Evolutionary conservation across 2,329 filamentous ascomycete species (phyloP).

Genomic region (Alternaria rosae): DNA sequence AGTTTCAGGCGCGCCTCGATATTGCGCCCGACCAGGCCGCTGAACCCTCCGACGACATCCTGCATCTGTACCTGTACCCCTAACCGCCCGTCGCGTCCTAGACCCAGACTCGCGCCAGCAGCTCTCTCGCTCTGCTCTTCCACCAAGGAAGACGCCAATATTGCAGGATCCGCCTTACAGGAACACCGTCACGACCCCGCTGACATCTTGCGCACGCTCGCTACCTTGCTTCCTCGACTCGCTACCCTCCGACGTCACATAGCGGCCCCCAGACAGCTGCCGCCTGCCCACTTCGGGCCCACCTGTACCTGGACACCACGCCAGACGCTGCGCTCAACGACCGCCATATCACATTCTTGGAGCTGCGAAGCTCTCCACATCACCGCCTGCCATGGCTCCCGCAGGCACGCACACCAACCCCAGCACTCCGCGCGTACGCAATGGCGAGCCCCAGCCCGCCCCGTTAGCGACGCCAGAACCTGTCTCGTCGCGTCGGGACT

Average conservation of each 20-base stretch:
- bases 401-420: constrained; percentile 46
- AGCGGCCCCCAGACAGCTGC: constrained; percentile 31
- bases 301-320: constrained; percentile 28
- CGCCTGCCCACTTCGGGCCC: constrained; percentile 36
- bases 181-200: constrained; percentile 2
- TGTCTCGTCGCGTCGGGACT: constrained; percentile 82
- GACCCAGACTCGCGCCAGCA: background rate
- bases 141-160: background rate
- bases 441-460: constrained; percentile 53
- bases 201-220: constrained; percentile 10
- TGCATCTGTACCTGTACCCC: constrained; percentile 17
- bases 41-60: constrained; percentile 2
- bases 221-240: background rate
- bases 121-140: background rate
- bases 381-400: constrained; percentile 46
- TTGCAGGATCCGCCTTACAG: background rate
- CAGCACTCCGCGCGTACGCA: constrained; percentile 53
- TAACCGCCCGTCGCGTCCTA: constrained; percentile 19
- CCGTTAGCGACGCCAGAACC: constrained; percentile 64
- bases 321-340: constrained; percentile 23
- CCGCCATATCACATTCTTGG: constrained; percentile 26
- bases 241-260: constrained; percentile 19
- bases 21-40: constrained; percentile 13
- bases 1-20: constrained; percentile 21
- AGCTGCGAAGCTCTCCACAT: constrained; percentile 36